These are phyloP conservation scores for Colletotrichum plurivorum DNA, from an alignment of 2,329 filamentous ascomycete genomes.

Conservation along the genomic window DNA sequence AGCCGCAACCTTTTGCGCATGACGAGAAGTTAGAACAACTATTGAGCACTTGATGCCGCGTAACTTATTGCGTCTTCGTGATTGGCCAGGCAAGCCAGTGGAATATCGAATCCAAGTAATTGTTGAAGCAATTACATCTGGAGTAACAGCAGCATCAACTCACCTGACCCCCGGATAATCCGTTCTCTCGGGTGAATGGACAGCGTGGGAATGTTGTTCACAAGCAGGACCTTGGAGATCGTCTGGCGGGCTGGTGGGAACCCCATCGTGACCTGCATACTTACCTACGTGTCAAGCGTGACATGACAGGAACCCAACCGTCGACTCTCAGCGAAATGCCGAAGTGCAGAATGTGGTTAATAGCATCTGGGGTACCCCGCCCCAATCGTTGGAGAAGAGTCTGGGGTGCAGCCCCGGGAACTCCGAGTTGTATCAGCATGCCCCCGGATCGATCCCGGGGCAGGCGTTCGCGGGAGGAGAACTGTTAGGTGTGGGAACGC, in stretches of 20 bases:
- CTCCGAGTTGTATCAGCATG: constrained; percentile 10
- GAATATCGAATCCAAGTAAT: too few relatives aligned
- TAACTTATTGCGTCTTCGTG: background rate
- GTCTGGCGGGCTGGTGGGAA: background rate
- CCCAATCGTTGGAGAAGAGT: constrained; percentile 25
- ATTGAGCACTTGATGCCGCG: background rate
- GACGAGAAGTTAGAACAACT: background rate
- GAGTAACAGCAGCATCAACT: too few relatives aligned
- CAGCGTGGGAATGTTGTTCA: constrained; percentile 4
- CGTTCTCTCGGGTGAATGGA: constrained; percentile 18
- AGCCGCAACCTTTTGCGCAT: too few relatives aligned
- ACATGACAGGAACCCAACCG: constrained; percentile 11
- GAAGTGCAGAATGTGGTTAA: constrained; percentile 17
- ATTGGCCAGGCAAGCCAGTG: background rate
- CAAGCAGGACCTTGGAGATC: background rate
- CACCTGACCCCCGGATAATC: background rate
- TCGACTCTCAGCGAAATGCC: background rate
- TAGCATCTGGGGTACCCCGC: constrained; percentile 33
- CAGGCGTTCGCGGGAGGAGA: too few relatives aligned
- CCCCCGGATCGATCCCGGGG: constrained; percentile 26
- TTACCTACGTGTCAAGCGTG: constrained; percentile 13
- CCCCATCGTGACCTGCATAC: constrained; percentile 5
- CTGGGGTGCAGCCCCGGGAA: constrained; percentile 37
- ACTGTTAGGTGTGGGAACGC: background rate
- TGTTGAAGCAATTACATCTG: too few relatives aligned